These are phyloP conservation scores for Boletus fagicola DNA, from an alignment of 768 basidiomycete species.

Conservation along the genomic window DNA sequence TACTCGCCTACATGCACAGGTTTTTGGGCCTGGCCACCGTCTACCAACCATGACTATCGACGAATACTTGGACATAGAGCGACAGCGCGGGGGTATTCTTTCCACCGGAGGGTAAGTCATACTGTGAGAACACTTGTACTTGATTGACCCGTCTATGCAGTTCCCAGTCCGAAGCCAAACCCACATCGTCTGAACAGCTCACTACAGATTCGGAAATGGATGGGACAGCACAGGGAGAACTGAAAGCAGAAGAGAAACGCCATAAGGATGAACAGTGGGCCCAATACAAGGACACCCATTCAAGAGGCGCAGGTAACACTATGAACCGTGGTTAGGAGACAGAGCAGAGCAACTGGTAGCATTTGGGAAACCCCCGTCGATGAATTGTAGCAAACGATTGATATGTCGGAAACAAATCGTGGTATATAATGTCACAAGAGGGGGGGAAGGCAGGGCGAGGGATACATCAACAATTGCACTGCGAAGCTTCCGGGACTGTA, in stretches of 20 bases:
- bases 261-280: conserved; percentile 93
- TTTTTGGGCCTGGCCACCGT: conserved; percentile 80
- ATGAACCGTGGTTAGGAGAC: conserved; percentile 75
- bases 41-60: conserved; percentile 96
- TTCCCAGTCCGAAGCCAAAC: conserved; percentile 59
- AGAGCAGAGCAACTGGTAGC: conserved; percentile 7
- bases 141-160: conserved; percentile 38
- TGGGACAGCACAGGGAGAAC: conserved; percentile 64
- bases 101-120: conserved; percentile 77
- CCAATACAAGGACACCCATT: conserved; percentile 78
- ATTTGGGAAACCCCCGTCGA: conserved; percentile 6
- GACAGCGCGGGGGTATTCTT: conserved; percentile 80
- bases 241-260: conserved; percentile 73
- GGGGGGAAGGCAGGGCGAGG: neutral
- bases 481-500: conserved; percentile 82
- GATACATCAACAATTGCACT: conserved; percentile 69
- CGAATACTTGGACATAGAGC: conserved; percentile 88
- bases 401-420: conserved; percentile 25
- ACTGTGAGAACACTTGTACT: neutral
- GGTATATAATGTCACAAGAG: conserved; percentile 27
- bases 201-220: conserved; percentile 81
- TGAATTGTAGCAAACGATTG: conserved; percentile 17
- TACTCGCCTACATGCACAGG: conserved; percentile 68
- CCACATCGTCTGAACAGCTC: conserved; percentile 77
- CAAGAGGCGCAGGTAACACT: conserved; percentile 91